phyloP scores from a whole-genome alignment of 805 yeast species.

The Zygotorulaspora chibaensis region DNA sequence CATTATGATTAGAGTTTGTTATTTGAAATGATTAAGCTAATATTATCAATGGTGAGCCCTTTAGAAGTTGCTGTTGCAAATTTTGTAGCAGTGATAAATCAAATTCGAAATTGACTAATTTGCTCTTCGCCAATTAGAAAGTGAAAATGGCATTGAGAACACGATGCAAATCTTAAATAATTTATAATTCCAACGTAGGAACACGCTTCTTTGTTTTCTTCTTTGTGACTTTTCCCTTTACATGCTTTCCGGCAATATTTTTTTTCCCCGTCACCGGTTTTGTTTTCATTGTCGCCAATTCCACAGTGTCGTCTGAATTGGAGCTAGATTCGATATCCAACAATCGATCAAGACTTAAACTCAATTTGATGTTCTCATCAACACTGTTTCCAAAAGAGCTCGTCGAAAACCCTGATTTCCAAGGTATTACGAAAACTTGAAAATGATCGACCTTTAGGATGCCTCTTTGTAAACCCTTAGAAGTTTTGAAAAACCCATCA shows the following conservation, averaged over 20 bases:
- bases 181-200: conserved; percentile 7
- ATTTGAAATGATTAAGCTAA: background rate
- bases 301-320: background rate
- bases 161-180: background rate
- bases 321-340: conserved; percentile 9
- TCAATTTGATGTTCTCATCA: conserved; percentile 23
- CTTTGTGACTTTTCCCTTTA: conserved; percentile 18
- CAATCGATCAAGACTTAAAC: conserved; percentile 16
- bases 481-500: conserved; percentile 4
- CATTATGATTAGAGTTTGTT: background rate
- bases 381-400: conserved; percentile 23
- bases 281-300: conserved; percentile 1
- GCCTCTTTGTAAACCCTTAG: conserved; percentile 17
- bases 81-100: too few species aligned
- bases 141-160: too few species aligned
- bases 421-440: conserved; percentile 20
- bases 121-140: too few species aligned
- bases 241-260: conserved; percentile 9
- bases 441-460: conserved; percentile 19
- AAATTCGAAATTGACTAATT: too few species aligned
- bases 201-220: conserved; percentile 15
- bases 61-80: too few species aligned
- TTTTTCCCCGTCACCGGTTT: conserved; percentile 8
- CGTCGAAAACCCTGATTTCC: conserved; percentile 22
- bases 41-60: background rate